Conservation (phyloP, 2,329 filamentous ascomycete species). For the Fusarium newnesense region DNA sequence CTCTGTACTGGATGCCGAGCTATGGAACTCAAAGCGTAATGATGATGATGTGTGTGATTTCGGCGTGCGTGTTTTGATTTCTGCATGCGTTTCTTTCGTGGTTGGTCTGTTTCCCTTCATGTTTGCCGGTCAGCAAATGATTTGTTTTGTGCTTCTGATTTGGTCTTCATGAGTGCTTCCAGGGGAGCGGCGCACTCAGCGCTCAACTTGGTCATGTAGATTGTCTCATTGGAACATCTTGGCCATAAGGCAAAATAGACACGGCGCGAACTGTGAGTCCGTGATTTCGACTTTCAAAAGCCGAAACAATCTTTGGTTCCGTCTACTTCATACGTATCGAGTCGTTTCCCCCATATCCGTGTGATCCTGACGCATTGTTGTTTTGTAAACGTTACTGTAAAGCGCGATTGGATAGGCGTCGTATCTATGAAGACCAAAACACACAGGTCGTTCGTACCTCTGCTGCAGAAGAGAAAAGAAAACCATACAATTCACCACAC, state of each 20-base stretch:
- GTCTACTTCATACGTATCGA: background rate
- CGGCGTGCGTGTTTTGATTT: constrained; percentile 23
- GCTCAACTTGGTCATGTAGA: constrained; percentile 20
- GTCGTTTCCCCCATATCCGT: background rate
- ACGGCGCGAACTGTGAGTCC: constrained; percentile 1
- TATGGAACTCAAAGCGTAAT: constrained; percentile 66
- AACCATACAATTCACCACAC: background rate
- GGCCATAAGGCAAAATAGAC: constrained; percentile 16
- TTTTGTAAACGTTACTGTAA: background rate
- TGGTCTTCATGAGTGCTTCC: constrained; percentile 13
- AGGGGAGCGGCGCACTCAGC: constrained; percentile 4
- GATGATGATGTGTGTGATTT: constrained; percentile 26
- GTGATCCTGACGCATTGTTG: background rate
- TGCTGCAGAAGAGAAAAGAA: background rate
- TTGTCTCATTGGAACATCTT: constrained; percentile 10
- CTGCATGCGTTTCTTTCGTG: background rate
- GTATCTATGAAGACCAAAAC: background rate
- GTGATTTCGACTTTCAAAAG: constrained; percentile 19
- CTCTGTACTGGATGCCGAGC: constrained; percentile 71
- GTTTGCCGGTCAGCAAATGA: constrained; percentile 12
- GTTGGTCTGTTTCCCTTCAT: constrained; percentile 3
- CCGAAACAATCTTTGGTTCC: constrained; percentile 20
- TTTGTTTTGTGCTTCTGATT: constrained; percentile 14
- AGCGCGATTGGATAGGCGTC: background rate
- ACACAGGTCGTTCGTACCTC: background rate